phyloP scores from a whole-genome alignment of 163 green algal species.

The Scenedesmus sp. region DNA sequence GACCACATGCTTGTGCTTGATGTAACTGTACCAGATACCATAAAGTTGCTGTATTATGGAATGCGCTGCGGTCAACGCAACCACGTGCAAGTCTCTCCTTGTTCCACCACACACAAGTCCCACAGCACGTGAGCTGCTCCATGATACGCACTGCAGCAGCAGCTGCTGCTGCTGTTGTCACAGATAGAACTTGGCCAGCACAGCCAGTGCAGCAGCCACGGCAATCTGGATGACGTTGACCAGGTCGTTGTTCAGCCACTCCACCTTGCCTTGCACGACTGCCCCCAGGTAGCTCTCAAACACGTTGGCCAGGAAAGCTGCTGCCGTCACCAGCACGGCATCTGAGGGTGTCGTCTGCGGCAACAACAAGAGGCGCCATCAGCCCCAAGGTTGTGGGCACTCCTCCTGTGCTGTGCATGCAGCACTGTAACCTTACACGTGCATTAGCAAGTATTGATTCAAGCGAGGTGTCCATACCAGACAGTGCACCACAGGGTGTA shows the following conservation, averaged over 20 bases:
- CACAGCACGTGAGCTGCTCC: background rate
- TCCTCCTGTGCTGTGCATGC: background rate
- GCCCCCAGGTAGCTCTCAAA: conserved; percentile 96
- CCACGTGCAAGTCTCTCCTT: too few relatives aligned
- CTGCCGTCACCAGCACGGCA: conserved; percentile 59
- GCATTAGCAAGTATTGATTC: too few relatives aligned
- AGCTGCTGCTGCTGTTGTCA: background rate
- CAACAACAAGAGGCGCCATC: background rate
- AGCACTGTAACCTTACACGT: too few relatives aligned
- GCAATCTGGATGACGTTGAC: conserved; percentile 98
- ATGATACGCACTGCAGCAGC: background rate
- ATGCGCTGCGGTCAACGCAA: too few relatives aligned
- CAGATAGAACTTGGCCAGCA: conserved; percentile 48
- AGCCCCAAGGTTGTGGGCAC: background rate
- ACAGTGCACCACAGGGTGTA: too few relatives aligned
- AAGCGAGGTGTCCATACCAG: too few relatives aligned
- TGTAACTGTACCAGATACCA: too few relatives aligned
- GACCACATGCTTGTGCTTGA: too few relatives aligned
- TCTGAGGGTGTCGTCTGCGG: conserved; percentile 71
- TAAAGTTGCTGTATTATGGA: too few relatives aligned
- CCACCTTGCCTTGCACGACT: conserved; percentile 82
- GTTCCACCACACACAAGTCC: too few relatives aligned
- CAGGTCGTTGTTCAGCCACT: conserved; percentile 96
- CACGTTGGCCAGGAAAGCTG: conserved; percentile 90
- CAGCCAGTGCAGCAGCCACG: conserved; percentile 85